These are phyloP conservation scores for Metschnikowia continentalis DNA, from an alignment of 805 yeast species.

Conservation along the genomic window DNA sequence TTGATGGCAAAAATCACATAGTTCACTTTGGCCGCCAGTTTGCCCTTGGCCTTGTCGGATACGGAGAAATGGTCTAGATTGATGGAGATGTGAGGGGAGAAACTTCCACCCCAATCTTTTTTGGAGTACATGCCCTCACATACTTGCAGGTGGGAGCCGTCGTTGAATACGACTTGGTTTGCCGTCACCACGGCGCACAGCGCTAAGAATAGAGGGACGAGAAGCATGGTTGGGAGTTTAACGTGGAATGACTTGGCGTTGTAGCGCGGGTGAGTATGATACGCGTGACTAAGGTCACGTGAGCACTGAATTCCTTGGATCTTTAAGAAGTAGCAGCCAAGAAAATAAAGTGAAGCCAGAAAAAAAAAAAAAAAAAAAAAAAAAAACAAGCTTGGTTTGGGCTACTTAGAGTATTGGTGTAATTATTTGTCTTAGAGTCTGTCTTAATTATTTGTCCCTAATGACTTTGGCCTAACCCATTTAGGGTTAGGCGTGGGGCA, in stretches of 20 bases:
- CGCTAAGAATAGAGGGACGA: constrained; percentile 7
- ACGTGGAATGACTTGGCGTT: background rate
- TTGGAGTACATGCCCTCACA: constrained; percentile 91
- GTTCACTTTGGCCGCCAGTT: constrained; percentile 40
- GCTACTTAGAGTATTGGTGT: too few relatives aligned
- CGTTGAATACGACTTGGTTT: constrained; percentile 47
- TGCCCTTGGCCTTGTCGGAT: constrained; percentile 23
- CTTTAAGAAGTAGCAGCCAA: too few relatives aligned
- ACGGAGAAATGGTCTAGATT: constrained; percentile 25
- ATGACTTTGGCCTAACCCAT: too few relatives aligned
- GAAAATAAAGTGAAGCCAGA: too few relatives aligned
- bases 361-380: too few relatives aligned
- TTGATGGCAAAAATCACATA: constrained; percentile 79
- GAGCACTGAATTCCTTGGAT: too few relatives aligned
- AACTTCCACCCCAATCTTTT: constrained; percentile 80
- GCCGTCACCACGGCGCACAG: constrained; percentile 21
- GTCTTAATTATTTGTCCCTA: too few relatives aligned
- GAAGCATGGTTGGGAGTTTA: constrained; percentile 1
- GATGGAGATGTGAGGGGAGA: constrained; percentile 48
- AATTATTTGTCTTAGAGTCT: too few relatives aligned
- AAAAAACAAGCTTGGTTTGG: too few relatives aligned
- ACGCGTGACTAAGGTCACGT: background rate
- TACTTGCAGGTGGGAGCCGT: constrained; percentile 49
- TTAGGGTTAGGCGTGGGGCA: too few relatives aligned
- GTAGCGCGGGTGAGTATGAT: background rate